Conservation (phyloP, 352 stramenopile genomes). For the Pythium guiyangense region DNA sequence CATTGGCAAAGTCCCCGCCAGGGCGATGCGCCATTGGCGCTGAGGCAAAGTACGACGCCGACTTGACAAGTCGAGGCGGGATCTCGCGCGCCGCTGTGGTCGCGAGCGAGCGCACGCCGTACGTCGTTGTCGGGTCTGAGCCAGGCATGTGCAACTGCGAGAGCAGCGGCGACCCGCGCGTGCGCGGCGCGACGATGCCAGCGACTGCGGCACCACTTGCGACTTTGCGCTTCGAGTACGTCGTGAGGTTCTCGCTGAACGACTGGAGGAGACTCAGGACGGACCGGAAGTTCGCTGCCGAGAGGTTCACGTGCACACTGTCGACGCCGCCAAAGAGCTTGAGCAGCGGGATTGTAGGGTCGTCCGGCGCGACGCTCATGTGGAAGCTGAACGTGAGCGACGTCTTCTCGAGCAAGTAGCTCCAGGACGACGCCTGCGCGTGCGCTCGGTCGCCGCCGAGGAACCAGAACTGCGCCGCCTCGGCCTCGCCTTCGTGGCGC, state of each 20-base stretch:
- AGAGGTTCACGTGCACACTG: conserved; percentile 70
- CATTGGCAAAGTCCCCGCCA: too few relatives aligned
- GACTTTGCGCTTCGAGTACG: conserved; percentile 31
- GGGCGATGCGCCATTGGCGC: conserved; percentile 4
- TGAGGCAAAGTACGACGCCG: conserved; percentile 17
- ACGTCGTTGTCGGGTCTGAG: conserved; percentile 12
- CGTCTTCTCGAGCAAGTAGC: conserved; percentile 72
- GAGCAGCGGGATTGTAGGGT: conserved; percentile 70
- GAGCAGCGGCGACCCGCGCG: background rate
- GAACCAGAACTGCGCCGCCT: conserved; percentile 4
- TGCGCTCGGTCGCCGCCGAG: conserved; percentile 9
- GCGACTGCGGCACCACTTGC: conserved; percentile 2
- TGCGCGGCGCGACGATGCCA: background rate
- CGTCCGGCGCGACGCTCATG: conserved; percentile 72
- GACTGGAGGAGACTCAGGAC: conserved; percentile 60
- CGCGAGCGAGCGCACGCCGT: background rate
- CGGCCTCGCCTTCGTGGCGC: background rate
- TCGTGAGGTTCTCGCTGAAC: conserved; percentile 64
- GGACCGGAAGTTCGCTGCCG: conserved; percentile 47
- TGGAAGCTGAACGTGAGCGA: conserved; percentile 68
- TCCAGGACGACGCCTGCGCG: conserved; percentile 22
- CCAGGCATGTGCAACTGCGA: background rate
- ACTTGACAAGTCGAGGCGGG: conserved; percentile 14
- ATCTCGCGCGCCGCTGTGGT: conserved; percentile 10
- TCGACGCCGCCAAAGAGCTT: conserved; percentile 73